Percentiles rank a stretch among this genome's conserved stretches.
phyloP scores from a whole-genome alignment of 257 asterid genomes.

The Vinca minor region DNA sequence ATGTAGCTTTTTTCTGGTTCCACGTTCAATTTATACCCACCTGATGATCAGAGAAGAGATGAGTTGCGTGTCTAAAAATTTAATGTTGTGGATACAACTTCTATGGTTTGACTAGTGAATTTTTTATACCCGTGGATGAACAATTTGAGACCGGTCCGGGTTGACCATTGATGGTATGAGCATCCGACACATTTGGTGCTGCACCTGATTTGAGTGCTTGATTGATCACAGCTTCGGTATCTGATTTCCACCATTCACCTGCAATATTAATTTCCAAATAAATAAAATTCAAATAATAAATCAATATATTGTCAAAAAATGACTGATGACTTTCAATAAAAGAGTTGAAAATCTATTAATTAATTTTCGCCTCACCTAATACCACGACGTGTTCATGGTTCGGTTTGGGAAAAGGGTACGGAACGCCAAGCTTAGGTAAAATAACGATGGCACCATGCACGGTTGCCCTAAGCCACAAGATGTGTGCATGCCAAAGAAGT shows the following conservation, averaged over 20 bases:
- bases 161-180: slow-evolving; percentile 84
- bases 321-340: too few species aligned
- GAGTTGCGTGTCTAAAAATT: background rate
- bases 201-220: slow-evolving; percentile 64
- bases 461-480: too few species aligned
- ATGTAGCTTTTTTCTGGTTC: slow-evolving; percentile 65
- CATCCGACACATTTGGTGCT: slow-evolving; percentile 87
- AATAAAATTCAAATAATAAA: too few species aligned
- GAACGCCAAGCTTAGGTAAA: too few species aligned
- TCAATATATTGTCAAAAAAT: too few species aligned
- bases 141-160: slow-evolving; percentile 60
- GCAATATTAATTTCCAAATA: background rate
- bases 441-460: too few species aligned
- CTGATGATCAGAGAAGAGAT: slow-evolving; percentile 21
- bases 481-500: too few species aligned
- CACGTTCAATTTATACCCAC: slow-evolving; percentile 53
- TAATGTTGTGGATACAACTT: too few species aligned
- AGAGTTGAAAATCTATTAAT: background rate
- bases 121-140: slow-evolving; percentile 34
- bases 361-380: slow-evolving; percentile 30
- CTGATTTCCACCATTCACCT: slow-evolving; percentile 99
- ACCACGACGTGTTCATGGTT: slow-evolving; percentile 63
- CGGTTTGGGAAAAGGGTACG: too few species aligned
- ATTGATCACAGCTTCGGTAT: slow-evolving; percentile 67
- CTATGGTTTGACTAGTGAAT: too few species aligned